Evolutionary conservation across 148 eudicot genomes (phyloP), one percentile per base, ranked within the genome.

Genomic region (Pouteria glomerata): DNA sequence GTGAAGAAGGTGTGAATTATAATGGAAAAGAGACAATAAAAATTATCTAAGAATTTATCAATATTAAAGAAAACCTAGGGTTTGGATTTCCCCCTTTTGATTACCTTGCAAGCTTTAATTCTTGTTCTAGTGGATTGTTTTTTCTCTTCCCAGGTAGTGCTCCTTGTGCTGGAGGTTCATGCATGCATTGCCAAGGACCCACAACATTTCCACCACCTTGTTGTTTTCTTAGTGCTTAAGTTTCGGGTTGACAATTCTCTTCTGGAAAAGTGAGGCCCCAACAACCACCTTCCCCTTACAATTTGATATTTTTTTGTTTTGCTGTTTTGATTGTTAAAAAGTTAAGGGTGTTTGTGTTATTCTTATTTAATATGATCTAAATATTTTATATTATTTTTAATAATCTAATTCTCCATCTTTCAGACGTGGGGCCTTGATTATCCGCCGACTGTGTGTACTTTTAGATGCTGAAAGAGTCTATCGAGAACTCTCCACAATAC

Each of bases 381-480:
- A 19, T 57, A 72, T 47, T 27, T n/a, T 73, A 1, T 66, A 52
- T 37, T 2, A 64, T 14, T 14, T 24, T 48, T 31, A 7, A 10
- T 15, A 1, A 62, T 70, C 29, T 48, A 18, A 44, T 72, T 57
- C 57, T 44, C 74, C 26, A 73, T 65, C 71, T 73, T 77, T 67
- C 80, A 89, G 99, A 82, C 93, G 99, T 23, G 99, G 99, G 77
- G 94, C 99, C 78, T 81, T 96, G 84, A 92, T 96, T 69, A 83
- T 96, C 64, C 96, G 97, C 58, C 86, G 87, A 60, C 83, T 96
- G 14, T 96, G 97, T 85, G 91, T 87, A 33, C 96, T 90, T 66
- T 78, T 96, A 72, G 91, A 88, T 73, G 92, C 96, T 74, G 92
- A 96, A 80, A 87, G 84, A 83, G 99, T 96, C 51, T 96, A 96